Base-by-base conservation (phyloP, 2,329 filamentous ascomycete genomes). In the Epicoccum nigrum region DNA sequence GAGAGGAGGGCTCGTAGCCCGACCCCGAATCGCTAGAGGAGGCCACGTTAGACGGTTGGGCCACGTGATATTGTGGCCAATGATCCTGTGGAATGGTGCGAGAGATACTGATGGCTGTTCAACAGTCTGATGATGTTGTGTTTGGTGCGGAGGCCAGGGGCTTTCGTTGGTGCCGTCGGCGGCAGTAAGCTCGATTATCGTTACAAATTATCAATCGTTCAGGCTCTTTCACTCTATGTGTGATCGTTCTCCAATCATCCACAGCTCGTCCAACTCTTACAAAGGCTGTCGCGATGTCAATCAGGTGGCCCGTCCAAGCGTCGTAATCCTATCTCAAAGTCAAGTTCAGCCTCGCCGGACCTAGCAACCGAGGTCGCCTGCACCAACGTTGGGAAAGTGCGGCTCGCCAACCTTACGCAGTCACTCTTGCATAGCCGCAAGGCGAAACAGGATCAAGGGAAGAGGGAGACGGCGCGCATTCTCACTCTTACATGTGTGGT, bases 401-500 rank as follows among this genome's bases (percentile, higher is more conserved):
- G 49, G 15, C 47, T 47, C 49, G 43, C 44, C 21, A 47, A 52
- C 43, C 28, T 47, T 21, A 43, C 44, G 46, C 33, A 34, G 43
- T 47, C 49, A 44, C 49, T 39, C 45, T 41, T 54, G 51, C 45
- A 48, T 45, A 35, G 25, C 28, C 40, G 34, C 16, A 47, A 34
- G 39, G 35, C 51, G 45, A 54, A 54, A 49, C 51, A 45, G 35
- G 45, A 54, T n/a, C 51, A 49, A 45, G 31, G 7, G 23, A 30
- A 35, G 50, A 39, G 40, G 11, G 19, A 15, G 30, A 45, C 8
- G 27, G 57, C 62, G 62, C 56, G 59, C 51, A 46, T 38, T 41
- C 54, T 56, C 58, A 44, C 51, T 55, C 54, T 64, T 64, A 62
- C 51, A 47, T 55, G 58, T 54, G 62, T 60, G 59, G 61, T 64